phyloP scores from a whole-genome alignment of 129 eudicot genomes.

The Helianthus tuberosus region DNA sequence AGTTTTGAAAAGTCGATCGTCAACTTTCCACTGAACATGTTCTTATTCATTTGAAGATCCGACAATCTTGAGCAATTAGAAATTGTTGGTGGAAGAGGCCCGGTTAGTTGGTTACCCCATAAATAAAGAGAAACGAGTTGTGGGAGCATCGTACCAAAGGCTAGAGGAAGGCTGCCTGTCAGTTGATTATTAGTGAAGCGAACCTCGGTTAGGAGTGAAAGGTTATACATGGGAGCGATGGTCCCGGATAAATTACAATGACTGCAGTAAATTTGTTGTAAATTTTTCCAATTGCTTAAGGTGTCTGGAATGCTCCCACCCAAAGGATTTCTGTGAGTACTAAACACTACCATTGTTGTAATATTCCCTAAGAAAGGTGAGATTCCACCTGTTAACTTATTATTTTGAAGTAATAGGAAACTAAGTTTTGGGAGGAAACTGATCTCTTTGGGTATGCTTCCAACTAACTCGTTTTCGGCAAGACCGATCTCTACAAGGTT shows the following conservation, averaged over 20 bases:
- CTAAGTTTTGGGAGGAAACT: neutral
- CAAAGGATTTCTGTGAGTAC: neutral
- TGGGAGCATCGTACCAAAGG: neutral
- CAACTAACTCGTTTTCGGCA: neutral
- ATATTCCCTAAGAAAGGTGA: constrained; percentile 6
- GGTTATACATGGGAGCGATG: neutral
- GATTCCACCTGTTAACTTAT: neutral
- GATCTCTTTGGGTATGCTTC: neutral
- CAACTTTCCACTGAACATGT: neutral
- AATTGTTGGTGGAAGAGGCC: neutral
- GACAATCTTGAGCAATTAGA: neutral
- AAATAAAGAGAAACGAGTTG: neutral
- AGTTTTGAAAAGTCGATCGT: neutral
- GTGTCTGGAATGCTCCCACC: constrained; percentile 10
- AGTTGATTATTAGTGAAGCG: neutral
- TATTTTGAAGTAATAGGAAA: neutral
- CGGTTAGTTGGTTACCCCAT: neutral
- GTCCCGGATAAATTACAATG: neutral
- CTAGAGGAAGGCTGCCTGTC: neutral
- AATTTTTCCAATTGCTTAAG: neutral
- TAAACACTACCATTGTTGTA: neutral
- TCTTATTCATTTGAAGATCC: neutral
- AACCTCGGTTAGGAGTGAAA: neutral
- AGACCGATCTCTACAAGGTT: neutral
- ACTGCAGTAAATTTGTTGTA: neutral